A percentile compares a stretch with the other conserved stretches of the same genome.
Conservation (phyloP, 1,284 basidiomycete species). For the Boletellus deceptivus region DNA sequence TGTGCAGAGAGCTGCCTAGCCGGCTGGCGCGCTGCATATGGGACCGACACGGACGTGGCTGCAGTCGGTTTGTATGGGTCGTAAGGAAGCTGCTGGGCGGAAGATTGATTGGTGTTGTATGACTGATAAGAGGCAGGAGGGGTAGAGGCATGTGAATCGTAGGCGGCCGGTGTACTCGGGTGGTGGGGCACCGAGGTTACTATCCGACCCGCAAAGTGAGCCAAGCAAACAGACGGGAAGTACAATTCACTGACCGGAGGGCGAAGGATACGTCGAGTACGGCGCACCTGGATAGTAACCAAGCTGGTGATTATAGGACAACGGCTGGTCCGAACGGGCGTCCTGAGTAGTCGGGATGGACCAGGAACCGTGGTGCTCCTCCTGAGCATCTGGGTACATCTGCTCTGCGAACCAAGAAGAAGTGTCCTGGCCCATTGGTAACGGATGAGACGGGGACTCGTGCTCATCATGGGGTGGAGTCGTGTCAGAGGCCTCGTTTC, state of each 20-base stretch:
- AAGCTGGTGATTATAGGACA: constrained; percentile 28
- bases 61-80: constrained; percentile 36
- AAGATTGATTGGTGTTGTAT: constrained; percentile 14
- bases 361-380: constrained; percentile 31
- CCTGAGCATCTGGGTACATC: constrained; percentile 30
- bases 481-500: constrained; percentile 36
- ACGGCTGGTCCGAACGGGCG: constrained; percentile 10
- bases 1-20: constrained; percentile 19
- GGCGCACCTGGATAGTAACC: constrained; percentile 28
- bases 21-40: constrained; percentile 15
- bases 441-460: constrained; percentile 19
- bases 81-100: constrained; percentile 16
- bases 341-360: constrained; percentile 25
- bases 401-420: constrained; percentile 33
- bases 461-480: constrained; percentile 25
- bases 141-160: constrained; percentile 21
- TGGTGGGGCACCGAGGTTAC: constrained; percentile 14
- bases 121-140: constrained; percentile 15
- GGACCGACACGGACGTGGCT: constrained; percentile 16
- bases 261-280: constrained; percentile 11
- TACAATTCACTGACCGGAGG: constrained; percentile 25
- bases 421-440: constrained; percentile 35
- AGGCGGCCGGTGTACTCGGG: constrained; percentile 8
- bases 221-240: neutral
- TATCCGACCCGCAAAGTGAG: constrained; percentile 12